These are phyloP conservation scores for Trametes hirsuta DNA, from an alignment of 1,284 basidiomycete species.

Conservation along the genomic window DNA sequence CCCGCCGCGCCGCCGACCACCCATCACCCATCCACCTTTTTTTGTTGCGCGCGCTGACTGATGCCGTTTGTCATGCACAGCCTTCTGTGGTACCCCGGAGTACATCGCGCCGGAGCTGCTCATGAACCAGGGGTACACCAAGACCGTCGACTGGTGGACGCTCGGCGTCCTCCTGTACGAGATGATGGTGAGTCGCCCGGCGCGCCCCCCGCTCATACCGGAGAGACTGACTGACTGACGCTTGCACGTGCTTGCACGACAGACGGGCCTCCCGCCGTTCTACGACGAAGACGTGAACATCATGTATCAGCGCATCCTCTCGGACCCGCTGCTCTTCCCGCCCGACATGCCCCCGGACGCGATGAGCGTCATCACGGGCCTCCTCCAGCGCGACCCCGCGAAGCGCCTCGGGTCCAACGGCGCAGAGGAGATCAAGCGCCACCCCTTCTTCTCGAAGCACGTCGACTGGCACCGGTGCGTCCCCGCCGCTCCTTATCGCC, in stretches of 20 bases:
- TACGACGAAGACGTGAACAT: slow-evolving; percentile 99
- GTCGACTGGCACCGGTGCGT: slow-evolving; percentile 85
- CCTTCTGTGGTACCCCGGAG: slow-evolving; percentile 99
- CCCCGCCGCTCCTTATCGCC: neutral
- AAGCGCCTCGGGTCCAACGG: slow-evolving; percentile 89
- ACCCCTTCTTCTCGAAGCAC: slow-evolving; percentile 95
- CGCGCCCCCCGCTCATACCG: neutral
- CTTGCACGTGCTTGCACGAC: neutral
- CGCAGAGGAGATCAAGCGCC: slow-evolving; percentile 95
- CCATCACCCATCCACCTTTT: neutral
- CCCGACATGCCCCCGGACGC: slow-evolving; percentile 91
- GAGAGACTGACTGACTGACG: neutral
- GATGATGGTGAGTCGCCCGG: slow-evolving; percentile 77
- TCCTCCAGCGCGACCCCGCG: slow-evolving; percentile 89
- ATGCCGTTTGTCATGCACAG: slow-evolving; percentile 43
- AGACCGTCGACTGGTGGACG: slow-evolving; percentile 99
- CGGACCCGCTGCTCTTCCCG: slow-evolving; percentile 94
- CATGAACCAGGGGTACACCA: slow-evolving; percentile 97
- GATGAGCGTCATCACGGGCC: slow-evolving; percentile 82
- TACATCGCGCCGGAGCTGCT: slow-evolving; percentile 97
- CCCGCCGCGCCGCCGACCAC: neutral
- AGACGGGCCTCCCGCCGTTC: slow-evolving; percentile 97
- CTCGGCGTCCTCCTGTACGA: slow-evolving; percentile 97
- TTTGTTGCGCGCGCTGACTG: slow-evolving; percentile 6
- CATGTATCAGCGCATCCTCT: slow-evolving; percentile 97